phyloP scores from a whole-genome alignment of 257 asterid genomes.

The Voacanga thouarsii region DNA sequence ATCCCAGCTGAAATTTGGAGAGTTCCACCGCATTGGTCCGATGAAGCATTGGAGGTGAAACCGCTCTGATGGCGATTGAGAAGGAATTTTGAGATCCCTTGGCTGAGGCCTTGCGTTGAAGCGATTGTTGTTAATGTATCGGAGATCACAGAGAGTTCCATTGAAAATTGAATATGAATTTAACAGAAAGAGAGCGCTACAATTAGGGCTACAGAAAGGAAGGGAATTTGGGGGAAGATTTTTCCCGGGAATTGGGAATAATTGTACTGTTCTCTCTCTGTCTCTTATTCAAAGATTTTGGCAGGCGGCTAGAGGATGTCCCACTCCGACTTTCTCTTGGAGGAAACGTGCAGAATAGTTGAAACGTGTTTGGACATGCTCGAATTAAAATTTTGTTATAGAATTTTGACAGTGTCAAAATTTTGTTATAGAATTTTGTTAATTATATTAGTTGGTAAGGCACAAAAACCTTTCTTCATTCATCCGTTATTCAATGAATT shows the following conservation, averaged over 20 bases:
- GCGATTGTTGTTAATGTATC: slow-evolving; percentile 52
- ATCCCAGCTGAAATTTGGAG: slow-evolving; percentile 46
- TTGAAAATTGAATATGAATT: slow-evolving; percentile 19
- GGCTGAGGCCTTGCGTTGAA: slow-evolving; percentile 42
- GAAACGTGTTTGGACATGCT: too few species aligned
- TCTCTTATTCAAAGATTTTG: background rate
- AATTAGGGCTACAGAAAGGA: slow-evolving; percentile 28
- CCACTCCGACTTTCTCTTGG: background rate
- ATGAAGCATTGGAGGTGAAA: slow-evolving; percentile 32
- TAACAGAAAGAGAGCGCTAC: too few species aligned
- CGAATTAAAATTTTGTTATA: too few species aligned
- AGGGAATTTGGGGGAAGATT: slow-evolving; percentile 21
- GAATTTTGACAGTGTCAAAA: too few species aligned
- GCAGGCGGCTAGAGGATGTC: background rate
- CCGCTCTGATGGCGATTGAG: slow-evolving; percentile 32
- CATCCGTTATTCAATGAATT: too few species aligned
- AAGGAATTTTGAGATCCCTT: slow-evolving; percentile 35
- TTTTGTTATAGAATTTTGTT: too few species aligned
- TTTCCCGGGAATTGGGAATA: slow-evolving; percentile 21
- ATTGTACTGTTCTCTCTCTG: background rate
- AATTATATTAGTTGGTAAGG: too few species aligned
- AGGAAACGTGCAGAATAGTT: slow-evolving; percentile 16
- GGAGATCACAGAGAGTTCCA: slow-evolving; percentile 61
- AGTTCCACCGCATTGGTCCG: slow-evolving; percentile 25
- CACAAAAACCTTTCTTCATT: too few species aligned